Conservation (phyloP, 2,329 filamentous ascomycete species). For the Xylaria sp. region DNA sequence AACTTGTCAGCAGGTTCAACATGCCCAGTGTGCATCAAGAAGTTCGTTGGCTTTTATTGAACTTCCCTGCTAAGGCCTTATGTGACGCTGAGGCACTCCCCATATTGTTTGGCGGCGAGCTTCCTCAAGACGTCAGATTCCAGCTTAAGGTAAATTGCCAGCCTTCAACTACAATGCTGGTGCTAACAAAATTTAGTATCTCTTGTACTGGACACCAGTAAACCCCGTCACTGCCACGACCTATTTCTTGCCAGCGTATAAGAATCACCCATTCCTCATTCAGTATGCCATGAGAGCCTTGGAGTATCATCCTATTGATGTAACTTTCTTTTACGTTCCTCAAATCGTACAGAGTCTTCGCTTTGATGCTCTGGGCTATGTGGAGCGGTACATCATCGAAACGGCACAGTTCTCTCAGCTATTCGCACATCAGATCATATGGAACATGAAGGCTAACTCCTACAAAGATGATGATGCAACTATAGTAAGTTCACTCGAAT, state of each 20-base stretch:
- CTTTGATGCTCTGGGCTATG: constrained; percentile 93
- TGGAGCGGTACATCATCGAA: constrained; percentile 95
- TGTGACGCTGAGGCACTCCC: constrained; percentile 84
- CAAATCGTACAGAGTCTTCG: constrained; percentile 96
- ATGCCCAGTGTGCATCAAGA: constrained; percentile 78
- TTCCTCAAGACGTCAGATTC: constrained; percentile 82
- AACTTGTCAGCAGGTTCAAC: constrained; percentile 82
- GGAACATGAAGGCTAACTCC: constrained; percentile 99
- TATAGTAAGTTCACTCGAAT: constrained; percentile 66
- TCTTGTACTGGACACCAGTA: constrained; percentile 92
- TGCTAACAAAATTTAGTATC: constrained; percentile 68
- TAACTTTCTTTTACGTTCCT: constrained; percentile 98
- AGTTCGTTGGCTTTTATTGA: constrained; percentile 81
- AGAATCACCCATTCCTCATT: constrained; percentile 90
- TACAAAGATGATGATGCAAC: constrained; percentile 96
- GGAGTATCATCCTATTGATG: constrained; percentile 93
- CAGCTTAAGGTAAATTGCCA: constrained; percentile 77
- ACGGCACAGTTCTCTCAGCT: constrained; percentile 98
- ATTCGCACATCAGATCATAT: constrained; percentile 99
- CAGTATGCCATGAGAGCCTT: constrained; percentile 97
- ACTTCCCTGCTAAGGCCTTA: constrained; percentile 84
- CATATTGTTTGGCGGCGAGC: constrained; percentile 78
- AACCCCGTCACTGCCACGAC: constrained; percentile 94
- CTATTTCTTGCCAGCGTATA: constrained; percentile 90
- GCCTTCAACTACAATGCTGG: constrained; percentile 4